These are phyloP conservation scores for Lathyrus aphaca DNA, from an alignment of 306 rosid species.

Conservation along the genomic window DNA sequence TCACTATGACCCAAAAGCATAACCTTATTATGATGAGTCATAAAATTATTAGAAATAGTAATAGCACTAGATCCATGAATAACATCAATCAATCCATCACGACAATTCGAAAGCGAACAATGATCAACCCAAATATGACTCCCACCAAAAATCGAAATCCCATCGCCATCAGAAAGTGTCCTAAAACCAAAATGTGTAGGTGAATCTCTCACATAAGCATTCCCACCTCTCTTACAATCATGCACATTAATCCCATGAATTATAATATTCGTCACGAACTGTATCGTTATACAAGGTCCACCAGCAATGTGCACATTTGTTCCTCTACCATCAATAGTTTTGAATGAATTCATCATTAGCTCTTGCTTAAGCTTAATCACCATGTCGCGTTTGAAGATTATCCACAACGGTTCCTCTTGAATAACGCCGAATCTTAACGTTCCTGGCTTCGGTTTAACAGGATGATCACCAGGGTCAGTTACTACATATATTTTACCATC, in stretches of 20 bases:
- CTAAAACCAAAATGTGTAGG: constrained; percentile 86
- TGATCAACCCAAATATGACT: constrained; percentile 94
- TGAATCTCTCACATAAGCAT: constrained; percentile 78
- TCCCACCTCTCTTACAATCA: constrained; percentile 84
- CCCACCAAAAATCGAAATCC: constrained; percentile 82
- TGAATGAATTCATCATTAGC: constrained; percentile 80
- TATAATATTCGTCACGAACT: constrained; percentile 72
- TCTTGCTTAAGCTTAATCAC: constrained; percentile 70
- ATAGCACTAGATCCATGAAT: constrained; percentile 85
- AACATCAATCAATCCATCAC: constrained; percentile 81
- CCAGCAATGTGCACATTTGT: constrained; percentile 81
- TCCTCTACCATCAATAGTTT: constrained; percentile 91
- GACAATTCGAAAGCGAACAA: constrained; percentile 72
- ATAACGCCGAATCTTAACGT: constrained; percentile 76
- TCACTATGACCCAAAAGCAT: constrained; percentile 98
- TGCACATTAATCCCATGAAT: constrained; percentile 83
- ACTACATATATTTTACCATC: constrained; percentile 80
- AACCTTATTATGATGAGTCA: constrained; percentile 90
- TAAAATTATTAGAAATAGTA: constrained; percentile 75
- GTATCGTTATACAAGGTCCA: constrained; percentile 93
- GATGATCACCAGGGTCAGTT: constrained; percentile 63
- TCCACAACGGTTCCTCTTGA: constrained; percentile 84
- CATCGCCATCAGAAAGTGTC: constrained; percentile 86
- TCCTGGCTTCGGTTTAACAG: constrained; percentile 80
- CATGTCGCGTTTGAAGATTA: constrained; percentile 77